Conservation (phyloP, 2,329 filamentous ascomycete genomes). For the Camillea tinctor region DNA sequence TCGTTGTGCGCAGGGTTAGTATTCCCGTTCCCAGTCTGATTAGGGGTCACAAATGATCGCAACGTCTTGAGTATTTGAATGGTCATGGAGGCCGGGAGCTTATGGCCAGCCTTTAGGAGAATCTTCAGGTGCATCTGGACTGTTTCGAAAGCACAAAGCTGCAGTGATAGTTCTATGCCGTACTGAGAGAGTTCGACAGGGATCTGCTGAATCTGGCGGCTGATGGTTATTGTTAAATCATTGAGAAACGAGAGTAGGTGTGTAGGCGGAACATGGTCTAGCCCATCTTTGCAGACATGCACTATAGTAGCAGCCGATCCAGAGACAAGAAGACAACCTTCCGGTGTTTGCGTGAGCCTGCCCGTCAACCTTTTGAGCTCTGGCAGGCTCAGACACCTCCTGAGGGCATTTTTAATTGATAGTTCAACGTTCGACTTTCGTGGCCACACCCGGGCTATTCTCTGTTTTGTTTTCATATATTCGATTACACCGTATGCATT, state of each 20-base stretch:
- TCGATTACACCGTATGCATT: slow-evolving; percentile 17
- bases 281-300: background rate
- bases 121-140: slow-evolving; percentile 18
- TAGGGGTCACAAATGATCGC: background rate
- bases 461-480: slow-evolving; percentile 29
- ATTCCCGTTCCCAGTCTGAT: background rate
- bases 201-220: slow-evolving; percentile 22
- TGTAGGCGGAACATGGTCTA: slow-evolving; percentile 13
- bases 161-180: slow-evolving; percentile 31
- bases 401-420: slow-evolving; percentile 10
- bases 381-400: slow-evolving; percentile 6
- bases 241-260: slow-evolving; percentile 39
- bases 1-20: background rate
- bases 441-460: background rate
- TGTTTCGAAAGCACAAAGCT: slow-evolving; percentile 13
- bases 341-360: slow-evolving; percentile 13
- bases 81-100: background rate
- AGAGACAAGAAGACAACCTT: slow-evolving; percentile 18
- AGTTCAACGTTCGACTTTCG: background rate
- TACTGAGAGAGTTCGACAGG: slow-evolving; percentile 30
- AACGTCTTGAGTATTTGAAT: background rate
- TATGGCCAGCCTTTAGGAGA: background rate
- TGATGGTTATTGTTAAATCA: slow-evolving; percentile 38
- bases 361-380: slow-evolving; percentile 28
- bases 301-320: slow-evolving; percentile 4